phyloP scores from a whole-genome alignment of 73 alveolate species.

The Paraurostyla sp. region DNA sequence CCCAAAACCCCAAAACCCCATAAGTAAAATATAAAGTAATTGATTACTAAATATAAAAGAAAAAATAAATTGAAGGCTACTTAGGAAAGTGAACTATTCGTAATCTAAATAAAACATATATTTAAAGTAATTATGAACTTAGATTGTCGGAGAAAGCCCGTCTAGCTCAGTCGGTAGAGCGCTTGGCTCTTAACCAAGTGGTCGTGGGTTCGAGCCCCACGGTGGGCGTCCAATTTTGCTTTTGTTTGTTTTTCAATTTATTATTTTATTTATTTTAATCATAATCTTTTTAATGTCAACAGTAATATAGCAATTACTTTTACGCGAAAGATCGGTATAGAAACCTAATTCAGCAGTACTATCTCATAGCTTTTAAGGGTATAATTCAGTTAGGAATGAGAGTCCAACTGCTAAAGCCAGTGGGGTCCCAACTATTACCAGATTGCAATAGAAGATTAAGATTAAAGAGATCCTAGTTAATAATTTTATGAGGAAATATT shows the following conservation, averaged over 20 bases:
- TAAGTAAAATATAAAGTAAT: background rate
- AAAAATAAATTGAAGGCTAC: background rate
- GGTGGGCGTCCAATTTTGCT: slow-evolving; percentile 61
- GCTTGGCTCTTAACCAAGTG: slow-evolving; percentile 75
- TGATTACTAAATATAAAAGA: background rate
- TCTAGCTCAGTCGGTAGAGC: slow-evolving; percentile 72
- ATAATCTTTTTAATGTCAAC: background rate
- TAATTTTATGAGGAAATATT: slow-evolving; percentile 20
- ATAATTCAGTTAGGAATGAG: background rate
- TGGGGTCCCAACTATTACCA: slow-evolving; percentile 12
- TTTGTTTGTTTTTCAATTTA: no score
- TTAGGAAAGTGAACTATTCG: background rate
- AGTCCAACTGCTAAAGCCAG: background rate
- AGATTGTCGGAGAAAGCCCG: slow-evolving; percentile 58
- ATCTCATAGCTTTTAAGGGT: background rate
- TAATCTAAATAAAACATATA: background rate
- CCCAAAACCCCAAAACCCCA: slow-evolving; percentile 42
- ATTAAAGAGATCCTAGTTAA: background rate
- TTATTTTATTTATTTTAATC: background rate
- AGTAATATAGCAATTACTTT: background rate
- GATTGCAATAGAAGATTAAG: background rate
- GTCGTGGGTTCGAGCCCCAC: slow-evolving; percentile 77
- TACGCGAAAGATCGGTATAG: no score
- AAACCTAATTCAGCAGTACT: background rate
- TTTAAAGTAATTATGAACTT: background rate